Evolutionary conservation across 768 basidiomycete species (phyloP).

Genomic region (Leccinum longicurvipes): DNA sequence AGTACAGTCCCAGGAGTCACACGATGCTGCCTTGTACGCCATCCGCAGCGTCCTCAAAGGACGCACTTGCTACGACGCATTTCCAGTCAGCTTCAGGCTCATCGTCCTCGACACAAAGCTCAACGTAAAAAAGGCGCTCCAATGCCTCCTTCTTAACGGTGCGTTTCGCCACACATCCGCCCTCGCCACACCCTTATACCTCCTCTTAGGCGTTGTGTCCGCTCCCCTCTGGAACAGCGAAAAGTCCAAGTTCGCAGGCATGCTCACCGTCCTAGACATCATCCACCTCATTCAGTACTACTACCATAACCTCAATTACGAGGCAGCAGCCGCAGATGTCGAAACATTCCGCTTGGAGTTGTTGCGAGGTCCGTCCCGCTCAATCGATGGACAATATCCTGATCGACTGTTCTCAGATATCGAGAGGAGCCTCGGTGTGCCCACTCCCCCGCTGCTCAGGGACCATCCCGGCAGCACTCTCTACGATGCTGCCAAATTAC

Average conservation of each 20-base stretch:
- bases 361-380: conserved; percentile 65
- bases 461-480: conserved; percentile 88
- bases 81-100: conserved; percentile 93
- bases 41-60: conserved; percentile 84
- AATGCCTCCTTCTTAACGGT: conserved; percentile 85
- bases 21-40: conserved; percentile 61
- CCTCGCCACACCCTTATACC: background rate
- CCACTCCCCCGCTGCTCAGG: conserved; percentile 82
- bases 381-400: conserved; percentile 5
- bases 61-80: conserved; percentile 91
- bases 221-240: conserved; percentile 98
- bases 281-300: conserved; percentile 99
- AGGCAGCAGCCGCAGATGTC: conserved; percentile 84
- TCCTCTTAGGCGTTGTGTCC: conserved; percentile 81
- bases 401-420: conserved; percentile 58
- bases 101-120: conserved; percentile 96
- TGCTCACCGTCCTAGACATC: conserved; percentile 99
- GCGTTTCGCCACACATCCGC: background rate
- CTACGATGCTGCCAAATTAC: conserved; percentile 83
- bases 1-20: conserved; percentile 51
- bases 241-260: conserved; percentile 88
- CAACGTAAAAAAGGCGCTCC: conserved; percentile 91
- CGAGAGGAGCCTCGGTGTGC: conserved; percentile 88
- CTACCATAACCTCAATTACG: conserved; percentile 79
- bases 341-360: conserved; percentile 88